Percentiles rank a stretch among this genome's conserved stretches.
Conservation (phyloP, 805 yeast species). For the Sugiyamaella lignohabitans region DNA sequence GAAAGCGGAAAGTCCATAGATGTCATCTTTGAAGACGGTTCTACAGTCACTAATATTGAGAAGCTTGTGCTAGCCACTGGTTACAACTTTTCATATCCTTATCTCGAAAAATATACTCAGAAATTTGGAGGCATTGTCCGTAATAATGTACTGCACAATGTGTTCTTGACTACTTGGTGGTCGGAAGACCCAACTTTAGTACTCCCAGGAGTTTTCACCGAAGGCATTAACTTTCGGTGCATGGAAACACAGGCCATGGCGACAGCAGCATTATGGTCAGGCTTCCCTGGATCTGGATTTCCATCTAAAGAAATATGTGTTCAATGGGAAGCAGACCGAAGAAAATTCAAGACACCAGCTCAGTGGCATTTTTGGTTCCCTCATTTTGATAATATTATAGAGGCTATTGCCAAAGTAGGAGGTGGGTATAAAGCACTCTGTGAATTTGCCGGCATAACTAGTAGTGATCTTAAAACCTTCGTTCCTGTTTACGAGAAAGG, state of each 20-base stretch:
- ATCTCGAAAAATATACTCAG: slow-evolving; percentile 13
- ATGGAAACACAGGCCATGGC: slow-evolving; percentile 15
- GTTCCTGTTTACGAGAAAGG: slow-evolving; percentile 2
- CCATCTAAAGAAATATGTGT: slow-evolving; percentile 6
- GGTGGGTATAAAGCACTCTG: slow-evolving; percentile 7
- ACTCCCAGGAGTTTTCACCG: slow-evolving; percentile 11
- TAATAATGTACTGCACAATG: slow-evolving; percentile 29
- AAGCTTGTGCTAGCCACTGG: slow-evolving; percentile 35
- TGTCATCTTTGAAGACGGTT: slow-evolving; percentile 16
- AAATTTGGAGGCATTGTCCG: slow-evolving; percentile 18
- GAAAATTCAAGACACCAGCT: background rate
- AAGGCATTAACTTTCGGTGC: slow-evolving; percentile 9
- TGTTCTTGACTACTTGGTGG: slow-evolving; percentile 36
- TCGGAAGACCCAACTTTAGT: slow-evolving; percentile 35
- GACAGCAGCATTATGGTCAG: slow-evolving; percentile 13
- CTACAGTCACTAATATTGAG: slow-evolving; percentile 26
- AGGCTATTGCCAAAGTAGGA: slow-evolving; percentile 6
- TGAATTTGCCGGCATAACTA: background rate
- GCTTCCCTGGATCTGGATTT: slow-evolving; percentile 4
- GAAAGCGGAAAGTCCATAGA: slow-evolving; percentile 6
- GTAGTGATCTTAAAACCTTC: background rate
- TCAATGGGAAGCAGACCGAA: slow-evolving; percentile 9
- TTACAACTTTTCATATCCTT: slow-evolving; percentile 34
- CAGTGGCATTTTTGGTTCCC: slow-evolving; percentile 16
- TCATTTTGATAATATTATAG: slow-evolving; percentile 3